Evolutionary conservation across 371 early-diverging fungal genomes (phyloP), one percentile per base, ranked within the genome.

Genomic region (Umbelopsis sp.): DNA sequence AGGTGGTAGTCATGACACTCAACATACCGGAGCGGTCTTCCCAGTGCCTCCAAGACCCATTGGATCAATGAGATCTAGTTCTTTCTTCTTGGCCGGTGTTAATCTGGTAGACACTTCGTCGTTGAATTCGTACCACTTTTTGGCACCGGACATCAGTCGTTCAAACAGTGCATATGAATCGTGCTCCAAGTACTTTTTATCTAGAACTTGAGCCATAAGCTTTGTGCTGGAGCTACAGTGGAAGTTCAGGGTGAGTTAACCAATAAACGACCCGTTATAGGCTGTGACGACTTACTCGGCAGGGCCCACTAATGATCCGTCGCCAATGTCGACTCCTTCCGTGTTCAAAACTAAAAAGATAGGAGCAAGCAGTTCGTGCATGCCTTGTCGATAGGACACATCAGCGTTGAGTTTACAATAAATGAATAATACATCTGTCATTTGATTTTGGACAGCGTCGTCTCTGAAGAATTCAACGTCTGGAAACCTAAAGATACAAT

Each of bases 361-460:
- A 11, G 95, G 94, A 0, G 96, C 97, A 35, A 95, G 76, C 32
- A 97, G 74, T 74, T 97, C 97, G 77, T 97, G 97, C 97, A 97
- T 97, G n/a, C 97, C 97, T 75, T 97, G 97, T 48, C 97, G 90
- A 77, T 97, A 97, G 9, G 94, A 93, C 18, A 95, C 87, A 44
- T 91, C 90, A n/a, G 85, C 82, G 70, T 96, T 88, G 66, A 94
- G 74, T 76, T 95, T 95, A 80, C 95, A 93, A 75, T 95, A 96
- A 51, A 97, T 90, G 73, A 97, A 95, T 44, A 97, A 78, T 38
- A 96, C 90, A 70, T 93, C 93, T 1, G 89, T 85, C 85, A 97
- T 78, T 44, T 86, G 75, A 45, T 83, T 84, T 74, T 94, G 96
- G 10, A 91, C 87, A 5, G 76, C 70, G 32, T 79, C 70, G 32